Percentiles rank a stretch among this genome's conserved stretches.
These are phyloP conservation scores for Microdochium nivale DNA, from an alignment of 2,329 filamentous ascomycete species.

Conservation along the genomic window DNA sequence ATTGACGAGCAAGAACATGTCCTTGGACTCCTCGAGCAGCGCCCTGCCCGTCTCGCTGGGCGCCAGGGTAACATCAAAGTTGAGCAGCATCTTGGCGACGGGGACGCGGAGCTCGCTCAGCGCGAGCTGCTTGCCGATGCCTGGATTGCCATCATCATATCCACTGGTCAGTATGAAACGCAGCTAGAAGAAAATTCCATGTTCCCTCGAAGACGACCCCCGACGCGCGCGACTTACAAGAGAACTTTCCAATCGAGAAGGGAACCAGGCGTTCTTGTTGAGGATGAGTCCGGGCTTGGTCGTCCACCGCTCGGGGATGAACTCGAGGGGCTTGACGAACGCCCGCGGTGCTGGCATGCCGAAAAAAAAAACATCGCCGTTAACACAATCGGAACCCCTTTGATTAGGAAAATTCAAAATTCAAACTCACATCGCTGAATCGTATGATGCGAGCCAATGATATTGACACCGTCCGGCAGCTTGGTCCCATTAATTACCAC, in stretches of 20 bases:
- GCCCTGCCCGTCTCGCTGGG: slow-evolving; percentile 7
- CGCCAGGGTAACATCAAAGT: slow-evolving; percentile 8
- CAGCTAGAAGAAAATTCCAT: too few species aligned
- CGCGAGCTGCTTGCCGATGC: slow-evolving; percentile 9
- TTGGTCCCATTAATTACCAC: slow-evolving; percentile 5
- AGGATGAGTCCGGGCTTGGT: slow-evolving; percentile 5
- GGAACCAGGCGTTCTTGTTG: slow-evolving; percentile 8
- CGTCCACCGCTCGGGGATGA: slow-evolving; percentile 12
- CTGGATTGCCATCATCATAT: not conserved
- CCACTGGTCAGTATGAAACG: too few species aligned
- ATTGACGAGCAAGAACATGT: slow-evolving; percentile 1
- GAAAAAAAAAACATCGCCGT: not conserved
- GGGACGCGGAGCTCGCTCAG: slow-evolving; percentile 8
- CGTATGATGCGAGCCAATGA: slow-evolving; percentile 8
- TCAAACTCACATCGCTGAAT: slow-evolving; percentile 8
- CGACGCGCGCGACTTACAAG: slow-evolving; percentile 8
- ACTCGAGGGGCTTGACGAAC: slow-evolving; percentile 7
- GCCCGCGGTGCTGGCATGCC: slow-evolving; percentile 5
- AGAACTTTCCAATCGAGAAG: slow-evolving; percentile 8
- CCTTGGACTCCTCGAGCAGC: slow-evolving; percentile 8
- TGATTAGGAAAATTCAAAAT: too few species aligned
- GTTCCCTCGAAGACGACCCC: too few species aligned
- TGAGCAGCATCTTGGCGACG: slow-evolving; percentile 8
- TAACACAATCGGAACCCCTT: too few species aligned
- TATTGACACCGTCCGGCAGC: slow-evolving; percentile 8